Conservation (phyloP, 306 rosid genomes). For the Oxytropis ochrocephala region DNA sequence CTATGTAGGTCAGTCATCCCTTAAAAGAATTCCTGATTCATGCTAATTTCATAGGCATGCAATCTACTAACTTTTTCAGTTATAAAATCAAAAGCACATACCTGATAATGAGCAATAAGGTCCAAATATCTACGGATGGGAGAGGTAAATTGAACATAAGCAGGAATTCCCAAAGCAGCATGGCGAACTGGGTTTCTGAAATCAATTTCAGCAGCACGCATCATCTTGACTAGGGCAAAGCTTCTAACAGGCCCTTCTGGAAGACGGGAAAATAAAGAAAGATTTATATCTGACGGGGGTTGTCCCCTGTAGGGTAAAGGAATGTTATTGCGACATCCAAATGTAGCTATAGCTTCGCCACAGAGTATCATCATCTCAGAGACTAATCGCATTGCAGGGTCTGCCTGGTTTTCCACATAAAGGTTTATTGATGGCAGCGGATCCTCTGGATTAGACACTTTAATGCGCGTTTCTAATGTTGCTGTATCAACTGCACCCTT, state of each 20-base stretch:
- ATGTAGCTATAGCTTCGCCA: constrained; percentile 87
- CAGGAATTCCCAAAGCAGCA: constrained; percentile 83
- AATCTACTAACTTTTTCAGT: background rate
- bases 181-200: constrained; percentile 92
- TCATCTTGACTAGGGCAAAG: constrained; percentile 68
- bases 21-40: background rate
- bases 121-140: constrained; percentile 97
- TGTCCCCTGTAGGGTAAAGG: constrained; percentile 97
- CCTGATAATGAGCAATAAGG: constrained; percentile 97
- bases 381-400: constrained; percentile 94
- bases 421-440: constrained; percentile 74
- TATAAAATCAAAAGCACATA: constrained; percentile 16
- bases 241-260: constrained; percentile 99
- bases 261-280: constrained; percentile 77
- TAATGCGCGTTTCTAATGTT: constrained; percentile 75
- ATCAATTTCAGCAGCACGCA: constrained; percentile 98
- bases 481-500: constrained; percentile 88
- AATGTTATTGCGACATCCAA: constrained; percentile 69
- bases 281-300: constrained; percentile 79
- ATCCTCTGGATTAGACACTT: constrained; percentile 81
- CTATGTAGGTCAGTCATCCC: too few species aligned
- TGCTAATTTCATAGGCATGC: background rate
- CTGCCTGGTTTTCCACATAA: constrained; percentile 92
- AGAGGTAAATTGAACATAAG: constrained; percentile 96
- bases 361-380: constrained; percentile 97